Evolutionary conservation across 768 basidiomycete species (phyloP), one percentile per base, ranked within the genome.

Genomic region (Suillus paluster): DNA sequence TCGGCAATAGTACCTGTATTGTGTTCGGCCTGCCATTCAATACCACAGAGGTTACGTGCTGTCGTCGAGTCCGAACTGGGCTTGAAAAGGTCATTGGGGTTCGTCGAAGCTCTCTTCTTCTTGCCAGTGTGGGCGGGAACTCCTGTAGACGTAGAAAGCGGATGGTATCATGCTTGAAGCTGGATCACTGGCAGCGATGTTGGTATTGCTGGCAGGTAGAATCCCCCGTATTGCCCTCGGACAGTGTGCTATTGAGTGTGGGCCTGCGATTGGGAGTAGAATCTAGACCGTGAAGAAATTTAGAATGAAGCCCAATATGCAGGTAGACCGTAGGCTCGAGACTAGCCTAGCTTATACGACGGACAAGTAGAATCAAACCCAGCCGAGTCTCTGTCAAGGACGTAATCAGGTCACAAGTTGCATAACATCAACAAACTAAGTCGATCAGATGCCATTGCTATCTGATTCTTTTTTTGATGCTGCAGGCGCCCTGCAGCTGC

Each of bases 401-500:
- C 4, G 41, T 19, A 42, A 15, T 39, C 8, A n/a, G 41, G 21
- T n/a, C 44, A 17, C 41, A 19, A 42, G 17, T 2, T 46, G 21
- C 45, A 46, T 46, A 46, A 46, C 14, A 45, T 45, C 45, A 45
- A 45, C 45, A 45, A 45, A 45, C 11, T 45, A n/a, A n/a, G n/a
- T n/a, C n/a, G n/a, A n/a, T n/a, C n/a, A n/a, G n/a, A n/a, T n/a
- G n/a, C n/a, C n/a, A n/a, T n/a, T n/a, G n/a, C n/a, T n/a, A n/a
- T n/a, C n/a, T n/a, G n/a, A n/a, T n/a, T n/a, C 21, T 12, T 5
- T 44, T n/a, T 44, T n/a, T n/a, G 19, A 10, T 42, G 19, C 42
- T 36, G 36, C 10, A 5, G 8, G 2, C 7, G 34, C 7, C 7
- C 34, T 34, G 34, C 3, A 34, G n/a, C n/a, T n/a, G n/a, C n/a